A percentile compares a stretch with the other conserved stretches of the same genome.
phyloP scores from a whole-genome alignment of 2,329 filamentous ascomycete genomes.

The Pestalotiopsis sp. region DNA sequence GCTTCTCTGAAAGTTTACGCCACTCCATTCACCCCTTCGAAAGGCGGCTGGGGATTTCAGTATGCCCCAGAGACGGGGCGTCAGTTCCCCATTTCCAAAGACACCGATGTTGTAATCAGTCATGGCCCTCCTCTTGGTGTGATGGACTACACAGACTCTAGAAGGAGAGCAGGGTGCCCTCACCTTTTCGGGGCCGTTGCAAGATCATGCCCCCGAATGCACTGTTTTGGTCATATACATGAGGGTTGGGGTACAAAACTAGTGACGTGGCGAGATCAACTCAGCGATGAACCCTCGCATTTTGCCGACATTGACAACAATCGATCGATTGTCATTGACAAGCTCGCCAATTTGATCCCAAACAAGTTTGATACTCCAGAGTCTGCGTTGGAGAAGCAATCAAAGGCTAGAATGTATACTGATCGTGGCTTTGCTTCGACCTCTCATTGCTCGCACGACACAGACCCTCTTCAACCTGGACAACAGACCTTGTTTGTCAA shows the following conservation, averaged over 20 bases:
- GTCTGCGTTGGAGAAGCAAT: conserved; percentile 17
- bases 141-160: conserved; percentile 42
- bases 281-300: conserved; percentile 34
- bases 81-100: conserved; percentile 35
- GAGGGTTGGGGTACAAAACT: conserved; percentile 60
- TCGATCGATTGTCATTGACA: conserved; percentile 37
- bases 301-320: conserved; percentile 47
- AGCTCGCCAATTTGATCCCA: conserved; percentile 30
- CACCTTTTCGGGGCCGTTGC: conserved; percentile 49
- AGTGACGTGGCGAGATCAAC: conserved; percentile 49
- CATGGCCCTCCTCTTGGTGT: conserved; percentile 58
- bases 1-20: conserved; percentile 52
- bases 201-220: conserved; percentile 45
- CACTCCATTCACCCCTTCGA: conserved; percentile 53
- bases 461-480: conserved; percentile 35
- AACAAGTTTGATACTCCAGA: conserved; percentile 23
- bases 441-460: conserved; percentile 41
- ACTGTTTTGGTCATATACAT: conserved; percentile 63
- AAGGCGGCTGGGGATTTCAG: conserved; percentile 52
- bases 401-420: conserved; percentile 18
- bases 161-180: conserved; percentile 42
- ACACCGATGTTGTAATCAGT: conserved; percentile 52
- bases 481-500: conserved; percentile 63
- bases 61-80: conserved; percentile 43
- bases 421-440: conserved; percentile 35